Conservation (phyloP, 2,329 filamentous ascomycete genomes). For the Lizonia empirigonia region DNA sequence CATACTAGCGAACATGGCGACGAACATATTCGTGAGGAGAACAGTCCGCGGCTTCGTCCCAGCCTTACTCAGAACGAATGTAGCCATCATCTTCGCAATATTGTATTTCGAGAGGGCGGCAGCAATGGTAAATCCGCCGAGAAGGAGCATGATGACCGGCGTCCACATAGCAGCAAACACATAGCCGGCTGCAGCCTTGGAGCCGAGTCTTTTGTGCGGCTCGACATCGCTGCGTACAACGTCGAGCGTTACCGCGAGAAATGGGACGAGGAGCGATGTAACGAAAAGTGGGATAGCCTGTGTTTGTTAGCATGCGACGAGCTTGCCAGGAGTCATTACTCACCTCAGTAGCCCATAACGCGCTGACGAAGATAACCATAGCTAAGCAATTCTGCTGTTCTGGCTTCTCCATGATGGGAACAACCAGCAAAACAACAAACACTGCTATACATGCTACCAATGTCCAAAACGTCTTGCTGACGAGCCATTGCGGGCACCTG, state of each 20-base stretch:
- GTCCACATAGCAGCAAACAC: constrained; percentile 99
- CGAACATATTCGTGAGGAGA: constrained; percentile 96
- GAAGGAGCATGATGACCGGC: constrained; percentile 95
- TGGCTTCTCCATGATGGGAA: constrained; percentile 81
- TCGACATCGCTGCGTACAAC: constrained; percentile 80
- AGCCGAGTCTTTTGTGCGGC: constrained; percentile 72
- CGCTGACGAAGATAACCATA: constrained; percentile 88
- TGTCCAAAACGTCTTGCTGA: constrained; percentile 80
- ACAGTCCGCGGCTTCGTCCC: constrained; percentile 89
- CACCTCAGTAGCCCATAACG: constrained; percentile 95
- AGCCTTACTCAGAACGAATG: constrained; percentile 93
- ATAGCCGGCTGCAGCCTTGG: constrained; percentile 79
- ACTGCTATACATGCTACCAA: constrained; percentile 72
- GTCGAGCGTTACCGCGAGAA: constrained; percentile 83
- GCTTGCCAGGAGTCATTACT: constrained; percentile 3
- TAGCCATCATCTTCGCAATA: constrained; percentile 96
- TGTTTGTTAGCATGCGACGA: constrained; percentile 22
- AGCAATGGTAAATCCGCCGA: constrained; percentile 94
- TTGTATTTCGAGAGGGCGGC: constrained; percentile 96
- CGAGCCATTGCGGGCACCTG: constrained; percentile 77
- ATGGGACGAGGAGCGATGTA: constrained; percentile 90
- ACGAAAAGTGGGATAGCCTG: constrained; percentile 96
- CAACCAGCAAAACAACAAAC: constrained; percentile 74
- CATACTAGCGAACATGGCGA: constrained; percentile 97
- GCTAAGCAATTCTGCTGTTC: constrained; percentile 97